Evolutionary conservation across 192 early-diverging fungal species (phyloP), one percentile per base, ranked within the genome.

Genomic region (Linnemannia exigua): DNA sequence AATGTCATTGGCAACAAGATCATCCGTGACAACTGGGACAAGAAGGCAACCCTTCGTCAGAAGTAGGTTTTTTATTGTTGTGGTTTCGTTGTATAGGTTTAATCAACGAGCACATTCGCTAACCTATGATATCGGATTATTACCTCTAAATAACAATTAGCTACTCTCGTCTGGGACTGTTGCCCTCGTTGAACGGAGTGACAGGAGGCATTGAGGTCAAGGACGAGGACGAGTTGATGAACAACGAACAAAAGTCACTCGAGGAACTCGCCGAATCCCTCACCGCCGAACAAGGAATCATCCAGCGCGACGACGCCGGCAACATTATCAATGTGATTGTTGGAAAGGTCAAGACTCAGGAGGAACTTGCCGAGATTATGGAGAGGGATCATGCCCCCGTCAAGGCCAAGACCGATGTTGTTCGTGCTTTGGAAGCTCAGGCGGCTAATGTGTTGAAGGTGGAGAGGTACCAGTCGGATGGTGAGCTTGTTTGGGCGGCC

Each of bases 291-390:
- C 93, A 94, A 84, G 95, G 94, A 87, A 88, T 95, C n/a, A 96
- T 96, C 82, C 92, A 96, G 81, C 93, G 95, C 66, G 95, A 96
- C 81, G 94, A 93, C 35, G 90, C 92, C 3, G 95, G 95, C 28
- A 95, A 95, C 77, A 89, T 96, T 31, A 76, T 94, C 33, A 93
- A 93, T 36, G 89, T 95, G 17, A 92, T 95, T 87, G 81, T 94
- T 35, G 90, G 92, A 2, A 91, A 93, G n/a, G 89, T 90, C 48
- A 89, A 88, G 80, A 77, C 84, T 35, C 79, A 90, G 47, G 87
- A 91, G 41, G 90, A 89, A 44, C 22, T 86, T 22, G 81, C 74
- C n/a, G 88, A 89, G 77, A 44, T 84, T n/a, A 84, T 89, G 81
- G 81, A 87, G 70, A 81, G 88, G 67, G 90, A 92, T 58, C 67